Percentiles rank a stretch among this genome's conserved stretches.
These are phyloP conservation scores for Paragyromitra xinjiangensis DNA, from an alignment of 495 filamentous ascomycete species.

Conservation along the genomic window DNA sequence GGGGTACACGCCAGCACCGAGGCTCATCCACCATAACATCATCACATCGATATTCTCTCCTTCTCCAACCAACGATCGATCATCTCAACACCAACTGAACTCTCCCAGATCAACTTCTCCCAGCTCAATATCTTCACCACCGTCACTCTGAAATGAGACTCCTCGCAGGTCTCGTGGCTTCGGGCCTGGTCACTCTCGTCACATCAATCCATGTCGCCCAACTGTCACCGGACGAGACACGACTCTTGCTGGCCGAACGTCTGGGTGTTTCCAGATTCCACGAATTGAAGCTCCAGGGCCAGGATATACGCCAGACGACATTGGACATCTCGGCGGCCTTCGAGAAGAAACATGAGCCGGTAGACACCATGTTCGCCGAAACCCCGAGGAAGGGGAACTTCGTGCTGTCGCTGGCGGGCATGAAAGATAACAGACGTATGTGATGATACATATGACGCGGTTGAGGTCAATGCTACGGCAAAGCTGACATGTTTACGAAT, in stretches of 20 bases:
- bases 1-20: conserved; percentile 11
- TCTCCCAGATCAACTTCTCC: background rate
- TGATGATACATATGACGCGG: conserved; percentile 11
- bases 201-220: conserved; percentile 34
- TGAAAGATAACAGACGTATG: conserved; percentile 46
- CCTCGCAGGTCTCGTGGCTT: conserved; percentile 45
- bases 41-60: too few relatives aligned
- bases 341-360: conserved; percentile 30
- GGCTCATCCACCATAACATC: too few relatives aligned
- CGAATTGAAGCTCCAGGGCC: conserved; percentile 40
- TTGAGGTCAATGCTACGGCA: conserved; percentile 9
- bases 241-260: conserved; percentile 49
- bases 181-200: conserved; percentile 46
- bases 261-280: conserved; percentile 53
- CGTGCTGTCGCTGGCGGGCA: conserved; percentile 51
- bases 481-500: background rate
- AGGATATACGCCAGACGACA: conserved; percentile 27
- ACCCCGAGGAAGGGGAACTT: conserved; percentile 46
- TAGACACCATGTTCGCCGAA: conserved; percentile 41
- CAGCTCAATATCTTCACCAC: background rate
- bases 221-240: conserved; percentile 51
- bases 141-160: conserved; percentile 47
- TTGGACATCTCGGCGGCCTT: conserved; percentile 34
- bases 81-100: too few relatives aligned
- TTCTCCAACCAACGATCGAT: too few relatives aligned